Conservation (phyloP, 495 filamentous ascomycete species). For the Echria macrotheca region DNA sequence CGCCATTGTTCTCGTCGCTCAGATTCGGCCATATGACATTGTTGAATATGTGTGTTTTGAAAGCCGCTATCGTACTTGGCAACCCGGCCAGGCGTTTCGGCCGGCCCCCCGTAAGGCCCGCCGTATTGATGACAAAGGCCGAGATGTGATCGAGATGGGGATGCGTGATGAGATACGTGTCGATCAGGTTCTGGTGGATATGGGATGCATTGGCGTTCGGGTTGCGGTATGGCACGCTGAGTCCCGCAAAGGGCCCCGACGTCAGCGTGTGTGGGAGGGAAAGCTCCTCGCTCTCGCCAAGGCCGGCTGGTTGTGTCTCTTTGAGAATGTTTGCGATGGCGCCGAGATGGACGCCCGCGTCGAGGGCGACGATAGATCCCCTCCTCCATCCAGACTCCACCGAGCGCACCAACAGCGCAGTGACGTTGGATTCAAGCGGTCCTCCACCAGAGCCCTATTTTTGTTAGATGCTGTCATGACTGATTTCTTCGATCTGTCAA, state of each 20-base stretch:
- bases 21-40: constrained; percentile 97
- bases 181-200: constrained; percentile 70
- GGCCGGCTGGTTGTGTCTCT: constrained; percentile 36
- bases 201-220: constrained; percentile 73
- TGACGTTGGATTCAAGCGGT: constrained; percentile 82
- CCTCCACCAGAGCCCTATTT: constrained; percentile 86
- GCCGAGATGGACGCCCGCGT: constrained; percentile 84
- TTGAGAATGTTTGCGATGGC: constrained; percentile 72
- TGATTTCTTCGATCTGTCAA: neutral
- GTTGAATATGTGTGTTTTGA: constrained; percentile 95
- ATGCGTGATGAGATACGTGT: constrained; percentile 87
- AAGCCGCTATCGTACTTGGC: constrained; percentile 75
- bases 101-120: constrained; percentile 63
- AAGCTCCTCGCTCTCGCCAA: constrained; percentile 34
- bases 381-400: constrained; percentile 69
- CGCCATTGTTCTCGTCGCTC: constrained; percentile 91
- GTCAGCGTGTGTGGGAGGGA: constrained; percentile 33
- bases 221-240: constrained; percentile 56
- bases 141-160: constrained; percentile 91
- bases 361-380: constrained; percentile 79
- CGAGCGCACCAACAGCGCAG: constrained; percentile 82
- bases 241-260: constrained; percentile 64
- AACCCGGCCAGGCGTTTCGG: constrained; percentile 82
- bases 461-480: constrained; percentile 7
- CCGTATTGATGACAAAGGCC: constrained; percentile 88